phyloP scores from a whole-genome alignment of 2,329 filamentous ascomycete species.

The Trichoderma guizhouense region DNA sequence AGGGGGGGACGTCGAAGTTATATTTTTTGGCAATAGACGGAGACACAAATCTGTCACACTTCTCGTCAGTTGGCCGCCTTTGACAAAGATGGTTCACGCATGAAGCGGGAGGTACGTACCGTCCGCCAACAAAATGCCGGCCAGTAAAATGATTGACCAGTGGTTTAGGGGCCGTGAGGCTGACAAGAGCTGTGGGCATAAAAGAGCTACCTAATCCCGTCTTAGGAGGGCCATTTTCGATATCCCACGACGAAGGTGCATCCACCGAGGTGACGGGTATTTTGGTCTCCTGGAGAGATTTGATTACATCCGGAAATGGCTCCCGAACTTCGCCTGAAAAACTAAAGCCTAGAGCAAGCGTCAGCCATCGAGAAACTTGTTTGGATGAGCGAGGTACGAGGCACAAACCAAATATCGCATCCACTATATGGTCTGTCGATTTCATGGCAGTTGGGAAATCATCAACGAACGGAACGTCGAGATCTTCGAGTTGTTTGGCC shows the following conservation, averaged over 20 bases:
- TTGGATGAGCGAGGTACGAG: neutral
- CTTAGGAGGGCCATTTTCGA: conserved; percentile 76
- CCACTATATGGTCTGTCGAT: conserved; percentile 75
- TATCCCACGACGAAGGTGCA: conserved; percentile 91
- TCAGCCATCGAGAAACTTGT: conserved; percentile 14
- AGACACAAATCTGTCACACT: conserved; percentile 65
- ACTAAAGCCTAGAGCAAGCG: conserved; percentile 64
- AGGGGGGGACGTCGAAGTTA: conserved; percentile 75
- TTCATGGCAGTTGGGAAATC: conserved; percentile 69
- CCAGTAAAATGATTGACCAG: conserved; percentile 79
- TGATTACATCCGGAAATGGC: conserved; percentile 80
- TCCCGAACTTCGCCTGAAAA: conserved; percentile 92
- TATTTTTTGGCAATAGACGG: conserved; percentile 79
- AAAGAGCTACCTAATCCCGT: conserved; percentile 76
- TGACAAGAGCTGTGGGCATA: conserved; percentile 76
- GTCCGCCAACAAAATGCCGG: conserved; percentile 86
- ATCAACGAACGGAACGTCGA: conserved; percentile 77
- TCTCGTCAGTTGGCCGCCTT: neutral
- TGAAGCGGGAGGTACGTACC: conserved; percentile 46
- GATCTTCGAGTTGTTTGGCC: conserved; percentile 76
- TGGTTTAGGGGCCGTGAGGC: conserved; percentile 90
- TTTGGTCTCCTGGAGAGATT: conserved; percentile 67
- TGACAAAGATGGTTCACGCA: neutral
- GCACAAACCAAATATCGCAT: conserved; percentile 80
- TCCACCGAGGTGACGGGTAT: conserved; percentile 85